Percentiles rank a stretch among this genome's conserved stretches.
Conservation (phyloP, 1,284 basidiomycete species). For the Puccinia brachypodii region DNA sequence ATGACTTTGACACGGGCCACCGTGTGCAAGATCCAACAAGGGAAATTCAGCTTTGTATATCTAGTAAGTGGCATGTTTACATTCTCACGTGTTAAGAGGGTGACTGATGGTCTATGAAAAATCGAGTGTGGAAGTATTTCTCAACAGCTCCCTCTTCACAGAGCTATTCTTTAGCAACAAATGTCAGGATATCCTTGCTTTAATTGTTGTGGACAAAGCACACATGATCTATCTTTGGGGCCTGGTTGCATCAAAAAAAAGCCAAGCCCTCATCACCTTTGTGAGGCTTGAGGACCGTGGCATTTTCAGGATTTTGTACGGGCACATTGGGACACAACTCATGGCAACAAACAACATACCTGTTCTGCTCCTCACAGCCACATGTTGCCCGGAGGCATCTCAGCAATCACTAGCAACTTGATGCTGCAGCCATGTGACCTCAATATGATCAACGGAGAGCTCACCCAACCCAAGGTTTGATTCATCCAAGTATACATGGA, state of each 20-base stretch:
- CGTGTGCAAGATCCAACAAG: neutral
- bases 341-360: neutral
- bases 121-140: too few species aligned
- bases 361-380: neutral
- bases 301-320: neutral
- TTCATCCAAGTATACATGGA: neutral
- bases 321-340: neutral
- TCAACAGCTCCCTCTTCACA: too few species aligned
- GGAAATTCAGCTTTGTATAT: conserved; percentile 3
- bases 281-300: neutral
- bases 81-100: too few species aligned
- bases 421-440: neutral
- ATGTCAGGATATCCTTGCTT: neutral
- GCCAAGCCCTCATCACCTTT: neutral
- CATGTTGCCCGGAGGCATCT: neutral
- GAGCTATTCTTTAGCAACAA: neutral
- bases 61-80: conserved; percentile 11
- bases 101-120: too few species aligned
- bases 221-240: neutral
- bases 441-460: neutral
- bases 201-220: neutral
- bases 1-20: neutral
- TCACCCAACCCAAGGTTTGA: neutral
- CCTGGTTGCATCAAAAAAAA: neutral
- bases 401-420: neutral